Conservation (phyloP, 1,284 basidiomycete genomes). For the Puccinia hordei region DNA sequence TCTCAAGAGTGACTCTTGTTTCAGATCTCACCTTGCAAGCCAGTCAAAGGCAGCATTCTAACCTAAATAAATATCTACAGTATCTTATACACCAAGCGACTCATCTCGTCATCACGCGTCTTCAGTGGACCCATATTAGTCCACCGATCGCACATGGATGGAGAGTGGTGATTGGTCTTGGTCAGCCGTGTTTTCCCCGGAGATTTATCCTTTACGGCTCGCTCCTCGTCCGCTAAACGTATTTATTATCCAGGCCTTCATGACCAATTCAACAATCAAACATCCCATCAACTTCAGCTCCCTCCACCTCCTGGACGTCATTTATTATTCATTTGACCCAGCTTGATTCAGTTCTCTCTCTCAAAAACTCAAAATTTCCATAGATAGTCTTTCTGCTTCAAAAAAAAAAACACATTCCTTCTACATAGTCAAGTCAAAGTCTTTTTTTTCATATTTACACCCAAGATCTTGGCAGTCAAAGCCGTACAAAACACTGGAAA, state of each 20-base stretch:
- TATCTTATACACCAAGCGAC: neutral
- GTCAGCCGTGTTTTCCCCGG: constrained; percentile 3
- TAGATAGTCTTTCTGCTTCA: neutral
- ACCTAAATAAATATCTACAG: no score
- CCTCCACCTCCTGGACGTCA: neutral
- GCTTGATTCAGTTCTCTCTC: neutral
- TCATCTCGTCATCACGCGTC: neutral
- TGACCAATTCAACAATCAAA: neutral
- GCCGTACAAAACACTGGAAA: neutral
- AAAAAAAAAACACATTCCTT: no score
- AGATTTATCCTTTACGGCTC: neutral
- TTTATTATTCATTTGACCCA: neutral
- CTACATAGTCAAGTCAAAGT: no score
- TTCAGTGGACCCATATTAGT: neutral
- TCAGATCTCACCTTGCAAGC: neutral
- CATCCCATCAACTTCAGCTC: neutral
- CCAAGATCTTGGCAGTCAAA: neutral
- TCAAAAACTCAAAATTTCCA: neutral
- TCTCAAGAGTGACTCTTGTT: neutral
- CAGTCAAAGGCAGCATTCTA: constrained; percentile 2
- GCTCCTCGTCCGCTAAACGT: neutral
- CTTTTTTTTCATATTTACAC: no score
- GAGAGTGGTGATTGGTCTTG: neutral
- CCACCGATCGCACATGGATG: neutral
- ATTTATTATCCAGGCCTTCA: neutral